These are phyloP conservation scores for Ensete glaucum DNA, from an alignment of 176 grass and related monocot genomes.

Conservation along the genomic window DNA sequence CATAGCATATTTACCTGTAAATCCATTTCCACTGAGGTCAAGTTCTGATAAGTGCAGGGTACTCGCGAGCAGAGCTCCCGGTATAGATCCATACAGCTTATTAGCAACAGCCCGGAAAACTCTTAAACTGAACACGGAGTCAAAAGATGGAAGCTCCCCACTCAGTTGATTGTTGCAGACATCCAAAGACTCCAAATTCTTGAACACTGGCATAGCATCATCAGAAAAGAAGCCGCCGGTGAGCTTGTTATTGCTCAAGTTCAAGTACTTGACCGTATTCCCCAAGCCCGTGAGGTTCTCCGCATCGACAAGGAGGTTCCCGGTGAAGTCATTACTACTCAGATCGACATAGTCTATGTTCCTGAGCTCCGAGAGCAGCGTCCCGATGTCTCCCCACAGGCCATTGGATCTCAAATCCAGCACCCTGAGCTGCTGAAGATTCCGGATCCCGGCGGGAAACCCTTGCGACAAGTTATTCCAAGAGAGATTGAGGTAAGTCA, in stretches of 20 bases:
- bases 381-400: slow-evolving; percentile 65
- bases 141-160: slow-evolving; percentile 51
- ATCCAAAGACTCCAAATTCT: slow-evolving; percentile 79
- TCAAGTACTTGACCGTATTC: slow-evolving; percentile 86
- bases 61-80: slow-evolving; percentile 48
- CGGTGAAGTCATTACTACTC: slow-evolving; percentile 70
- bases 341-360: slow-evolving; percentile 79
- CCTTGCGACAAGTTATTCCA: slow-evolving; percentile 74
- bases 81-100: slow-evolving; percentile 57
- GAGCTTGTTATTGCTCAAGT: slow-evolving; percentile 77
- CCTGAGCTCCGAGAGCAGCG: slow-evolving; percentile 52
- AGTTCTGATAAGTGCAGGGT: slow-evolving; percentile 61
- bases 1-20: slow-evolving; percentile 53
- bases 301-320: slow-evolving; percentile 39
- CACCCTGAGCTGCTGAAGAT: slow-evolving; percentile 74
- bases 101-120: slow-evolving; percentile 52
- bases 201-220: slow-evolving; percentile 57
- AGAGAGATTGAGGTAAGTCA: slow-evolving; percentile 88
- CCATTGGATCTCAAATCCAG: slow-evolving; percentile 71
- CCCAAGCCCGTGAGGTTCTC: slow-evolving; percentile 50
- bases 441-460: slow-evolving; percentile 45
- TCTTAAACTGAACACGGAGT: slow-evolving; percentile 62
- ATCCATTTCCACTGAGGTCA: slow-evolving; percentile 88
- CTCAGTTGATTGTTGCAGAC: slow-evolving; percentile 61
- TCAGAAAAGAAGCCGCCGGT: slow-evolving; percentile 50